phyloP scores from a whole-genome alignment of 805 yeast species.

The Saturnispora diversa region DNA sequence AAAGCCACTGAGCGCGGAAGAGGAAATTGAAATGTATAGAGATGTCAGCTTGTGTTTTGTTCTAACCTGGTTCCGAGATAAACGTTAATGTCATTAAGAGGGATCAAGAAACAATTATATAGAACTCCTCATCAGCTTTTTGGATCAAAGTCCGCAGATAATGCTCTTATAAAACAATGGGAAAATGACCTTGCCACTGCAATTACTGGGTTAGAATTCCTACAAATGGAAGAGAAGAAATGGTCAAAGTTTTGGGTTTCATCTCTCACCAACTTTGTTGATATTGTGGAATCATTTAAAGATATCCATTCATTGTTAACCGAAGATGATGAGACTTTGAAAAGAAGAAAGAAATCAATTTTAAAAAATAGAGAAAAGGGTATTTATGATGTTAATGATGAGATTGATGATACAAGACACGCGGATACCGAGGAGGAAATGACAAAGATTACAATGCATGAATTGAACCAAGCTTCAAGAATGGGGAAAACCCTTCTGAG shows the following conservation, averaged over 20 bases:
- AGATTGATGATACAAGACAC: neutral
- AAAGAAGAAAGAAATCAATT: constrained; percentile 21
- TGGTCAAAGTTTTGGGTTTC: constrained; percentile 24
- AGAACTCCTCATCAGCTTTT: constrained; percentile 32
- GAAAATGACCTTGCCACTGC: constrained; percentile 36
- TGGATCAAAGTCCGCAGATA: constrained; percentile 31
- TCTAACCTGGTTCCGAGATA: no score
- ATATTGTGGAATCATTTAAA: constrained; percentile 27
- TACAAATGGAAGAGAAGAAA: constrained; percentile 27
- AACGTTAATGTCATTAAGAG: constrained; percentile 28
- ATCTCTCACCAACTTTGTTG: constrained; percentile 30
- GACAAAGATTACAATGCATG: constrained; percentile 25
- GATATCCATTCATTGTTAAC: constrained; percentile 22
- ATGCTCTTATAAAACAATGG: constrained; percentile 35
- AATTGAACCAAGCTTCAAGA: constrained; percentile 25
- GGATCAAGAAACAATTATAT: constrained; percentile 30
- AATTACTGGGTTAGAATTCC: constrained; percentile 37
- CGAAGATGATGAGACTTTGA: constrained; percentile 13
- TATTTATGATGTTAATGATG: constrained; percentile 22
- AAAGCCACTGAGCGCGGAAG: no score
- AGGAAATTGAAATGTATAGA: no score
- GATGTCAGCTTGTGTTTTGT: no score
- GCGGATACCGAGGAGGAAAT: constrained; percentile 25
- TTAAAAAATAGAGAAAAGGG: constrained; percentile 14
- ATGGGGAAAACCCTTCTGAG: constrained; percentile 22